Evolutionary conservation across 2,329 filamentous ascomycete genomes (phyloP).

Genomic region (Diaporthe sp.): DNA sequence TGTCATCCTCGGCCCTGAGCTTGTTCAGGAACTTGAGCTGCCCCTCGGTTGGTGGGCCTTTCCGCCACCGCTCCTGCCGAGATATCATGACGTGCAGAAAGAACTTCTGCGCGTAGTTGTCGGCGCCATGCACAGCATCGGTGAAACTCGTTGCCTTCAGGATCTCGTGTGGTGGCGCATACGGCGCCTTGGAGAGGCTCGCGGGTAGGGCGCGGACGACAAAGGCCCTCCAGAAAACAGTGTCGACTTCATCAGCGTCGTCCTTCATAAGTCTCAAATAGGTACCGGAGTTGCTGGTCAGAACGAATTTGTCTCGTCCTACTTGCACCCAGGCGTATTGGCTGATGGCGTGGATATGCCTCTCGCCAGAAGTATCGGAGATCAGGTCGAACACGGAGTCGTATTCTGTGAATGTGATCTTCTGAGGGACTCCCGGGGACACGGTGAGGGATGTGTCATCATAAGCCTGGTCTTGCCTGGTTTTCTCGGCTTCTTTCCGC

Average conservation of each 20-base stretch:
- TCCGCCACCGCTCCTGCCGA: slow-evolving; percentile 79
- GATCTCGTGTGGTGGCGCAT: slow-evolving; percentile 77
- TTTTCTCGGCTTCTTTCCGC: slow-evolving; percentile 61
- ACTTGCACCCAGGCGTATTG: slow-evolving; percentile 86
- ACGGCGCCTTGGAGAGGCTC: slow-evolving; percentile 68
- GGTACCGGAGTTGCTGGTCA: slow-evolving; percentile 76
- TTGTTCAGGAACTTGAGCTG: slow-evolving; percentile 81
- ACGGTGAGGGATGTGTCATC: slow-evolving; percentile 10
- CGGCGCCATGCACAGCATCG: slow-evolving; percentile 86
- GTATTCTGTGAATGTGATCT: slow-evolving; percentile 89
- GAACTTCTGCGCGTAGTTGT: slow-evolving; percentile 79
- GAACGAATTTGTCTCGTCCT: slow-evolving; percentile 77
- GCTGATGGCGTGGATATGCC: slow-evolving; percentile 83
- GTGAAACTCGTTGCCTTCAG: slow-evolving; percentile 75
- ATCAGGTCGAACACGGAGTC: slow-evolving; percentile 93
- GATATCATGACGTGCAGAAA: slow-evolving; percentile 79
- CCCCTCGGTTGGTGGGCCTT: slow-evolving; percentile 71
- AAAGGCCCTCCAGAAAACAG: slow-evolving; percentile 58
- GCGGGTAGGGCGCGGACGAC: slow-evolving; percentile 64
- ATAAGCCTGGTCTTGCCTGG: slow-evolving; percentile 45
- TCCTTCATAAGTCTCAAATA: slow-evolving; percentile 67
- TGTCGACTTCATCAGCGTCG: slow-evolving; percentile 48
- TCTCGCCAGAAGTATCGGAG: slow-evolving; percentile 82
- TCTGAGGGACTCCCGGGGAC: slow-evolving; percentile 48
- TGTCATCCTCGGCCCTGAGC: slow-evolving; percentile 66